Evolutionary conservation across 2,329 filamentous ascomycete genomes (phyloP).

Genomic region (Fusarium sp.): DNA sequence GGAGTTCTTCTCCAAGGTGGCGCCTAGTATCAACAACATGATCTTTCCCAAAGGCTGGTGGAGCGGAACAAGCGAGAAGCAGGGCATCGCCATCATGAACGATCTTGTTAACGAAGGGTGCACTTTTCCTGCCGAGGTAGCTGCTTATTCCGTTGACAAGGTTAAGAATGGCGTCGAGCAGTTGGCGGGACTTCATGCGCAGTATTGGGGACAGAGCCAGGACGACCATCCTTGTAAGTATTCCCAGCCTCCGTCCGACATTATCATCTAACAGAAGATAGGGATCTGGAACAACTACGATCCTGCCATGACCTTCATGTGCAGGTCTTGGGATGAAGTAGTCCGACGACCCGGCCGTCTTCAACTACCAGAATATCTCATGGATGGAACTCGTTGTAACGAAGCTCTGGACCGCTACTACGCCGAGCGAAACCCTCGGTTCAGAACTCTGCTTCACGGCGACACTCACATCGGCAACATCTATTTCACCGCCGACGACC

Average conservation of each 20-base stretch:
- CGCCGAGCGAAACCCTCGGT: constrained; percentile 51
- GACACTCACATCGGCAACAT: constrained; percentile 58
- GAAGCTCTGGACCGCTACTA: constrained; percentile 53
- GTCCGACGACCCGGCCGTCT: constrained; percentile 48
- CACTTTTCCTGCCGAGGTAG: constrained; percentile 50
- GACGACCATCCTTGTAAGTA: constrained; percentile 46
- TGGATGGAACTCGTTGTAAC: constrained; percentile 51
- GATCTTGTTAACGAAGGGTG: constrained; percentile 49
- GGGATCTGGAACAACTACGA: constrained; percentile 53
- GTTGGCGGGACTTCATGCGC: constrained; percentile 55
- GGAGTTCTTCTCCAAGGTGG: constrained; percentile 52
- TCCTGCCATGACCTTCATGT: constrained; percentile 51
- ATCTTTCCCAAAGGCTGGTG: constrained; percentile 52
- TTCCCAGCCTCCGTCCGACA: background rate
- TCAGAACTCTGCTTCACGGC: constrained; percentile 56
- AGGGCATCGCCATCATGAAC: constrained; percentile 54
- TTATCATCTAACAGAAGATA: constrained; percentile 1
- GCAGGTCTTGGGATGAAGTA: constrained; percentile 44
- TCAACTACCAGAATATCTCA: constrained; percentile 52
- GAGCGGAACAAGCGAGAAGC: constrained; percentile 49
- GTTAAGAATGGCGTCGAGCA: constrained; percentile 53
- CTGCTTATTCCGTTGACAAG: constrained; percentile 47
- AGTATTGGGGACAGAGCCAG: constrained; percentile 48
- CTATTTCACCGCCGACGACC: constrained; percentile 52
- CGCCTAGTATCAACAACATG: constrained; percentile 48